A percentile compares a stretch with the other conserved stretches of the same genome.
Evolutionary conservation across 148 eudicot species (phyloP).

Genomic region (Talinum fruticosum): DNA sequence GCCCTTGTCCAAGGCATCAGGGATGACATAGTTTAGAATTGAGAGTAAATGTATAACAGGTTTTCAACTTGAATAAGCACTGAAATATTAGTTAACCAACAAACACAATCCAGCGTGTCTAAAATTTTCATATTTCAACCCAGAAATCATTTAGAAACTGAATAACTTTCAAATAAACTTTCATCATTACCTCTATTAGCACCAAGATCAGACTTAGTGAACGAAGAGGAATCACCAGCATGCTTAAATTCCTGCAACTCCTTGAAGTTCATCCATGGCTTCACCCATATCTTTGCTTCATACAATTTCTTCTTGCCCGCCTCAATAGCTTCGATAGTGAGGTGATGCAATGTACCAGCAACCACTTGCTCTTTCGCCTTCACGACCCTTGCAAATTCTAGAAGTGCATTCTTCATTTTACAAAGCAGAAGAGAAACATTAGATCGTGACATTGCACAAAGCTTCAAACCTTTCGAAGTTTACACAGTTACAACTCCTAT

Average conservation of each 20-base stretch:
- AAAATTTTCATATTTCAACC: neutral
- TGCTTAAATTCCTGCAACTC: slow-evolving; percentile 85
- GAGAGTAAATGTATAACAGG: neutral
- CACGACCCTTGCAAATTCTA: slow-evolving; percentile 77
- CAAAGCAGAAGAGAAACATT: neutral
- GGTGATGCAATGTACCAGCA: slow-evolving; percentile 79
- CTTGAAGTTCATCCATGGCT: slow-evolving; percentile 91
- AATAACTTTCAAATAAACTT: neutral
- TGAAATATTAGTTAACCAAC: neutral
- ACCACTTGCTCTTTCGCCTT: slow-evolving; percentile 78
- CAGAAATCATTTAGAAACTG: neutral
- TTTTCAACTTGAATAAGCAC: neutral
- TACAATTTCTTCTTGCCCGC: slow-evolving; percentile 73
- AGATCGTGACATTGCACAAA: too few species aligned
- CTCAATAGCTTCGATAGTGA: slow-evolving; percentile 74
- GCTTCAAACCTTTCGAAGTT: too few species aligned
- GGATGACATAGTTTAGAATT: neutral
- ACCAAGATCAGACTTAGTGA: slow-evolving; percentile 76
- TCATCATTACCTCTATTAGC: slow-evolving; percentile 48
- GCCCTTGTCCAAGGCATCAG: neutral
- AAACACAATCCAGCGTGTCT: neutral
- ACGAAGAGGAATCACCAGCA: slow-evolving; percentile 51
- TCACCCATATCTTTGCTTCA: slow-evolving; percentile 91
- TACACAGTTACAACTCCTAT: too few species aligned
- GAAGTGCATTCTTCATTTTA: slow-evolving; percentile 58